phyloP scores from a whole-genome alignment of 352 stramenopile genomes.

The Plasmopara muralis region DNA sequence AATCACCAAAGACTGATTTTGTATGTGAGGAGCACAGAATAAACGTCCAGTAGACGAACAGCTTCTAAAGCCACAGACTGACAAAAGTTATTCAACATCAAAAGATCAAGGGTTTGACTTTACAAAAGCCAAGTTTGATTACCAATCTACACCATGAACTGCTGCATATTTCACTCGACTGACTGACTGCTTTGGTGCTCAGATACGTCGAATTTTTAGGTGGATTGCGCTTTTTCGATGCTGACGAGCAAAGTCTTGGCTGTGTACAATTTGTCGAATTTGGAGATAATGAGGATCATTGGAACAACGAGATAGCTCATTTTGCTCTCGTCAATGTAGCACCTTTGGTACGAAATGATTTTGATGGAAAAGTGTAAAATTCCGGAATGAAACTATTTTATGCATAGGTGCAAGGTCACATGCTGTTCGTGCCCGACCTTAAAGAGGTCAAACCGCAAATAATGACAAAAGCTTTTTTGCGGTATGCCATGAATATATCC shows the following conservation, averaged over 20 bases:
- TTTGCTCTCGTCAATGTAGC: conserved; percentile 62
- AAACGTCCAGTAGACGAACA: conserved; percentile 39
- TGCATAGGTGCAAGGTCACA: conserved; percentile 47
- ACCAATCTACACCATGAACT: not conserved
- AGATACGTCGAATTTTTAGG: conserved; percentile 46
- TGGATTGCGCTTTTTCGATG: conserved; percentile 20
- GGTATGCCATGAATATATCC: conserved; percentile 20
- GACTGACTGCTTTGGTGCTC: not conserved
- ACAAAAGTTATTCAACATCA: not conserved
- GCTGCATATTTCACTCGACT: not conserved
- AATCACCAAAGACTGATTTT: not conserved
- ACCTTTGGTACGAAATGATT: conserved; percentile 37
- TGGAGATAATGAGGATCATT: not conserved
- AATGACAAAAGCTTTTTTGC: conserved; percentile 29
- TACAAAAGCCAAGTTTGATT: conserved; percentile 43
- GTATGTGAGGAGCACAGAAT: conserved; percentile 12
- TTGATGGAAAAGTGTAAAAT: not conserved
- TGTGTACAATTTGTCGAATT: conserved; percentile 10
- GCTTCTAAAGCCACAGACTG: conserved; percentile 7
- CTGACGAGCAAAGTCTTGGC: conserved; percentile 8
- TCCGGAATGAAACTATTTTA: not conserved
- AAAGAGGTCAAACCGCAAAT: conserved; percentile 27
- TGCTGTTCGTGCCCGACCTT: conserved; percentile 51
- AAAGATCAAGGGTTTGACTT: conserved; percentile 45
- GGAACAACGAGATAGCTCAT: conserved; percentile 8